Evolutionary conservation across 306 rosid genomes (phyloP), one percentile per base, ranked within the genome.

Genomic region (Senna siamea): DNA sequence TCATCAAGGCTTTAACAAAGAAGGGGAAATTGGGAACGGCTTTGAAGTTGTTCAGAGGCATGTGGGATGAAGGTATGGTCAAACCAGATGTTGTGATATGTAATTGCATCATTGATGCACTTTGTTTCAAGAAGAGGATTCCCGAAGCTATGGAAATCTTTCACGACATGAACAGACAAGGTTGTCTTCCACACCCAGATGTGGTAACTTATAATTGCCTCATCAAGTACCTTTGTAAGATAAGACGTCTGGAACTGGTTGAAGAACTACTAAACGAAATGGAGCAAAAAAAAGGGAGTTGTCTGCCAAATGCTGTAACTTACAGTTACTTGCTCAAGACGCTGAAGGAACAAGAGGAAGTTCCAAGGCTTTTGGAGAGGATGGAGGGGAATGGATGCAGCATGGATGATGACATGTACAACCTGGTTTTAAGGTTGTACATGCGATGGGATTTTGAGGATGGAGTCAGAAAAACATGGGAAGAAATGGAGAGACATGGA

Each of bases 41-140:
- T 9, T 18, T 89, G 11, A 87, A 72, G 87, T 75, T 90, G 83
- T 90, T 88, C 69, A 57, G 70, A 50, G 83, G 87, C 15, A 90
- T 93, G 98, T 83, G 85, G 90, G 92, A 84, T 48, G 69, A 77
- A 55, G 85, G 84, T 38, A 60, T n/a, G 79, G 81, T 60, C 72
- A 68, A 81, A 35, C 95, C 88, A 0, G 90, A 85, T 67, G 90
- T 79, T 65, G 88, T 88, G 67, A 88, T 89, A 52, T 93, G 91
- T 77, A 93, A 84, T 57, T 87, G 88, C 65, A 74, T 93, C 55
- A 85, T 90, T 60, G 88, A 90, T 38, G 94, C 91, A 13, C 96
- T 90, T 77, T 87, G 95, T 87, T 93, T 90, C 88, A 90, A 93
- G 89, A 90, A 93, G 81, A 90, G 95, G 82, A 73, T 90, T 66